Evolutionary conservation across 495 filamentous ascomycete genomes (phyloP), one percentile per base, ranked within the genome.

Genomic region (Aspergillus avenaceus): DNA sequence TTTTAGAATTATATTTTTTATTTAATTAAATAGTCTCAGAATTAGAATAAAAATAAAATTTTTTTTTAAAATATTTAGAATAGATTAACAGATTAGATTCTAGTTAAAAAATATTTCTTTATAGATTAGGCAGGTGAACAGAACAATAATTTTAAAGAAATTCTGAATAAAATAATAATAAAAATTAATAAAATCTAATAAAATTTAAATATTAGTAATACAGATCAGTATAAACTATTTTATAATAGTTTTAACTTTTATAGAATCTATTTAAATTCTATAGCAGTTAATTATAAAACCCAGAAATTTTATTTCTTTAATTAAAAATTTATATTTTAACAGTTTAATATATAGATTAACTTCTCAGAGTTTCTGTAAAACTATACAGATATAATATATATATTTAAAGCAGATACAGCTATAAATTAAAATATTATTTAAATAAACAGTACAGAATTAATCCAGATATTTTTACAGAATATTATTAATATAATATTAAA

Each of bases 131-230:
- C 25, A 24, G 21, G 25, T 42, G 25, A 42, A 13, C n/a, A 42
- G 11, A 41, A 9, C 21, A 16, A 18, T 41, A 41, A 41, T 9
- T 19, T 41, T 19, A 16, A 41, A 41, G 21, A 24, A 25, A 42
- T 42, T 42, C 22, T 42, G 25, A 22, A 42, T 42, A 42, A 42
- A 24, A 22, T 42, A 42, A 24, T 42, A 42, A 42, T 42, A 24
- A 24, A 42, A 42, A 25, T 42, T 24, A 13, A 12, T 22, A 42
- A 42, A 22, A n/a, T n/a, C n/a, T n/a, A n/a, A n/a, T n/a, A n/a
- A n/a, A n/a, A 28, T 28, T 28, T 28, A 28, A 5, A 42, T 42
- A 42, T 42, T 24, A 25, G n/a, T 42, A 24, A 42, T 42, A 42
- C 25, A 24, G 8, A 42, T 24, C 9, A 42, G 13, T 4, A 42